phyloP scores from a whole-genome alignment of 257 asterid species.

The Scutellaria minor region DNA sequence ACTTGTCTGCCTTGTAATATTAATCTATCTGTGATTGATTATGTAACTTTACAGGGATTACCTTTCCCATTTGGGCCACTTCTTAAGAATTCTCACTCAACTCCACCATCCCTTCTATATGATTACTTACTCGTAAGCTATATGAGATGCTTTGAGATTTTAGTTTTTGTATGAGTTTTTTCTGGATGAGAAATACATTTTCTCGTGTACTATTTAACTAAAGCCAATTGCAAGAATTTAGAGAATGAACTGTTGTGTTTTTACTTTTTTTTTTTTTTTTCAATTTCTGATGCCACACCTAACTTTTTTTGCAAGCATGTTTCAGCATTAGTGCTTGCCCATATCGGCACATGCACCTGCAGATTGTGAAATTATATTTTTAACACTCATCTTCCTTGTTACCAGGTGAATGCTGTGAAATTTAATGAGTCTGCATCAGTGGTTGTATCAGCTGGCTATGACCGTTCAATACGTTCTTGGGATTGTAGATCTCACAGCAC shows the following conservation, averaged over 20 bases:
- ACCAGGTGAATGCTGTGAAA: constrained; percentile 92
- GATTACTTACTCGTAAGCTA: constrained; percentile 1
- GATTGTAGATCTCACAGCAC: constrained; percentile 98
- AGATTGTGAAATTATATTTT: neutral
- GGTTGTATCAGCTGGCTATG: constrained; percentile 95
- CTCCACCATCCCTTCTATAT: neutral
- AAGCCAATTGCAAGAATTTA: constrained; percentile 8
- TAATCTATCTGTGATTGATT: constrained; percentile 1
- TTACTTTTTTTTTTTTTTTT: neutral
- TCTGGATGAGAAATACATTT: neutral
- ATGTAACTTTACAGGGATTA: neutral
- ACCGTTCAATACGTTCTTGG: constrained; percentile 92
- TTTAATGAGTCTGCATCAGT: constrained; percentile 77
- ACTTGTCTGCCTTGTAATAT: constrained; percentile 11
- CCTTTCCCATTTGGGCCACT: neutral
- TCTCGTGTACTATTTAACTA: neutral
- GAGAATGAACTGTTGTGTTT: neutral
- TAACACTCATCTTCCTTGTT: constrained; percentile 27
- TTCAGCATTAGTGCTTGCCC: constrained; percentile 4
- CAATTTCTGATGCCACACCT: constrained; percentile 20
- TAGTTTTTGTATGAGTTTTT: neutral
- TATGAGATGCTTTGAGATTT: neutral
- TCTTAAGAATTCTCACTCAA: constrained; percentile 12
- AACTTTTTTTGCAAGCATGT: neutral
- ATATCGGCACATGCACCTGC: neutral